Conservation (phyloP, 495 filamentous ascomycete genomes). For the Chlorociboria aeruginascens region DNA sequence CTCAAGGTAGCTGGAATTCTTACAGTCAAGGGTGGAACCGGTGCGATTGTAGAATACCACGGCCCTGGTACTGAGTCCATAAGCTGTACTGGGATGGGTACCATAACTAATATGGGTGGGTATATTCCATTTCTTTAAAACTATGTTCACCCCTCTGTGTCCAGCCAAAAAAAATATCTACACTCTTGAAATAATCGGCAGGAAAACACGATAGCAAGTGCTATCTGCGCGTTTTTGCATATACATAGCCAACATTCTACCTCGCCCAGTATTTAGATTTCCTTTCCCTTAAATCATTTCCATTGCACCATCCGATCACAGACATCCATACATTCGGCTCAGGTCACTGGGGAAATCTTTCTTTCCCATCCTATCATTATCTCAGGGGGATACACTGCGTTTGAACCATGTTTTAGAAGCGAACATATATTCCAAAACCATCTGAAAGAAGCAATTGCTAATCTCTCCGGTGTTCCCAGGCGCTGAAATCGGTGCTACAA, state of each 20-base stretch:
- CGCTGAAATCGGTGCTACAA: slow-evolving; percentile 93
- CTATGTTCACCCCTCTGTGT: too few species aligned
- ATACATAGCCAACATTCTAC: too few species aligned
- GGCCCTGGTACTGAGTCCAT: slow-evolving; percentile 66
- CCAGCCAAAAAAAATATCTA: neutral
- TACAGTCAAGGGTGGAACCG: slow-evolving; percentile 97
- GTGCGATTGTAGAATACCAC: slow-evolving; percentile 87
- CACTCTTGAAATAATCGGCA: slow-evolving; percentile 5
- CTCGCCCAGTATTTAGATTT: too few species aligned
- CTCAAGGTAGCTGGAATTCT: slow-evolving; percentile 95
- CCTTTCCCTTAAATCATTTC: too few species aligned
- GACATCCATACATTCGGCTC: too few species aligned
- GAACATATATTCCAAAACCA: too few species aligned
- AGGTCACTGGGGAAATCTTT: neutral
- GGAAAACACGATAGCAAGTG: too few species aligned
- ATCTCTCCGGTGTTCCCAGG: slow-evolving; percentile 9
- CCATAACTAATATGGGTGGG: slow-evolving; percentile 56
- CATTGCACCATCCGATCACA: too few species aligned
- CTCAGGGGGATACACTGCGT: neutral
- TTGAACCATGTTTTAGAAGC: too few species aligned
- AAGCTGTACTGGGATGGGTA: slow-evolving; percentile 53
- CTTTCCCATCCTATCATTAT: neutral
- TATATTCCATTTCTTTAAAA: too few species aligned
- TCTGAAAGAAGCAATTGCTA: neutral
- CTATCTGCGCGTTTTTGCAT: too few species aligned